A percentile compares a stretch with the other conserved stretches of the same genome.
These are phyloP conservation scores for Ceratopteris richardii DNA, from an alignment of 75 land plant genomes.

Conservation along the genomic window DNA sequence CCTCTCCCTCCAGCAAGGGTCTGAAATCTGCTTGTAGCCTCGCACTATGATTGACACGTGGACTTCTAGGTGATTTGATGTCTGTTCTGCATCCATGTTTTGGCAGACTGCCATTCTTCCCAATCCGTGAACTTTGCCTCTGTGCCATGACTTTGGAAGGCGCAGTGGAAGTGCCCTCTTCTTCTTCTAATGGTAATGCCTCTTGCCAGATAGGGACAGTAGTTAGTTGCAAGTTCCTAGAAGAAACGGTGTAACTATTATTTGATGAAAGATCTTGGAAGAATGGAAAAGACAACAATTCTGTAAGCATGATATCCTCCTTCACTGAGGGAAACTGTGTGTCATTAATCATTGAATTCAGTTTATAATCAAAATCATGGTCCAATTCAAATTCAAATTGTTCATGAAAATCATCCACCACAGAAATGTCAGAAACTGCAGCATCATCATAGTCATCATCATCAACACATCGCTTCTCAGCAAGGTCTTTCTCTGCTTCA, in stretches of 20 bases:
- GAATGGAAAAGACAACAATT: not conserved
- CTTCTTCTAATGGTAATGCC: not conserved
- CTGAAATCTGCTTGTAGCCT: not conserved
- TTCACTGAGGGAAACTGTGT: not conserved
- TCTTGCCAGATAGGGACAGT: not conserved
- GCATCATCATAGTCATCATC: conserved; percentile 8
- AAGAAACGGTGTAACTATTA: too few relatives aligned
- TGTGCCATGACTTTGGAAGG: not conserved
- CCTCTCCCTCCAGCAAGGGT: conserved; percentile 3
- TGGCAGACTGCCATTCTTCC: not conserved
- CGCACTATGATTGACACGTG: not conserved
- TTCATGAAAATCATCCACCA: conserved; percentile 2
- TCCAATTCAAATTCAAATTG: conserved; percentile 32
- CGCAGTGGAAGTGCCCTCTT: not conserved
- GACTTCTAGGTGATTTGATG: not conserved
- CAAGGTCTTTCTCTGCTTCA: conserved; percentile 7
- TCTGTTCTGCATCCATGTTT: not conserved
- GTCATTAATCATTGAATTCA: too few relatives aligned
- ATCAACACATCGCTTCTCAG: not conserved
- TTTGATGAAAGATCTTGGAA: too few relatives aligned
- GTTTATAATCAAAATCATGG: conserved; percentile 5
- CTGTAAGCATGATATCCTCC: not conserved
- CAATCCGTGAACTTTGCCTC: not conserved
- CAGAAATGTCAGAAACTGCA: not conserved
- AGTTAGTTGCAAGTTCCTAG: too few relatives aligned